Evolutionary conservation across 345 rosid species (phyloP).

Genomic region (Acer campestre): DNA sequence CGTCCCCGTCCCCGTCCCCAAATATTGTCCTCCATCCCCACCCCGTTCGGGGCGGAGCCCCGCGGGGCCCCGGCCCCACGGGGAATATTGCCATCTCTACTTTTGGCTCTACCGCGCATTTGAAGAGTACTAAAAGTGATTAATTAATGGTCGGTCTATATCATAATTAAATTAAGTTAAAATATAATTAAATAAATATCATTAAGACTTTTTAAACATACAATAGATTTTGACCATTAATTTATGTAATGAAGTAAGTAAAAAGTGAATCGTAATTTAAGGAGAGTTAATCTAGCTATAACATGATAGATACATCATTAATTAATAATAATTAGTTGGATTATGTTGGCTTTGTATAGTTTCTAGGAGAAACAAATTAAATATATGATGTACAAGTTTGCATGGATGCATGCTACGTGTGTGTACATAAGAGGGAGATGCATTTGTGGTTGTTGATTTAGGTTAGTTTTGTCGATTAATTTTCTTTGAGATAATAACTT

Average conservation of each 20-base stretch:
- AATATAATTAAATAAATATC: too few species aligned
- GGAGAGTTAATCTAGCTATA: too few species aligned
- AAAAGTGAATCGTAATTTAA: slow-evolving; percentile 1
- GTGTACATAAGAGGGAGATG: background rate
- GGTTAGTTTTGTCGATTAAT: background rate
- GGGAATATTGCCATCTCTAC: too few species aligned
- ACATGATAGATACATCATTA: too few species aligned
- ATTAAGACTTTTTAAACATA: too few species aligned
- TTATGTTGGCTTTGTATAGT: too few species aligned
- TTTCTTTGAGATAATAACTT: background rate
- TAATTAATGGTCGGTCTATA: slow-evolving; percentile 9
- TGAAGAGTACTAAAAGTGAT: too few species aligned
- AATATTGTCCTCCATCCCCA: too few species aligned
- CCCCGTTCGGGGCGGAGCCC: too few species aligned
- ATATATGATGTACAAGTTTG: background rate
- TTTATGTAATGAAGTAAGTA: background rate
- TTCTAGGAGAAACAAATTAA: background rate
- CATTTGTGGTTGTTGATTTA: background rate
- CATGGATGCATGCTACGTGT: background rate
- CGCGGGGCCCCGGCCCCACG: too few species aligned
- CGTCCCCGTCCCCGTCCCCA: too few species aligned
- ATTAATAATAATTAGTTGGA: too few species aligned
- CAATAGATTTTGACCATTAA: background rate
- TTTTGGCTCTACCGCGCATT: background rate
- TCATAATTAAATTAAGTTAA: slow-evolving; percentile 4